phyloP scores from a whole-genome alignment of 2,329 filamentous ascomycete species.

The Gyromitra esculenta region DNA sequence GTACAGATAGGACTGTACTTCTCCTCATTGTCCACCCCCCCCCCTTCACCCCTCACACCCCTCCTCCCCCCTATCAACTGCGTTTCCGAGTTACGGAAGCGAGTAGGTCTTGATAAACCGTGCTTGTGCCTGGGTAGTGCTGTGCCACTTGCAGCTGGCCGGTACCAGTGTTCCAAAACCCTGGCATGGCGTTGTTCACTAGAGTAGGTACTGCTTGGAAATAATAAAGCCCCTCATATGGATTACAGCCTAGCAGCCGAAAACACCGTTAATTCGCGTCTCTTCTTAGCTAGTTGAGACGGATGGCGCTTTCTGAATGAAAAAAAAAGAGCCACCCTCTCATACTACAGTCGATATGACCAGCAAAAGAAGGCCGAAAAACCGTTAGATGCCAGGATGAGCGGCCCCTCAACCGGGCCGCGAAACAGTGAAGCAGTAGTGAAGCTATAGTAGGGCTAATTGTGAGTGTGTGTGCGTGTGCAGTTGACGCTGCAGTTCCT shows the following conservation, averaged over 20 bases:
- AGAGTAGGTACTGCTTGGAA: constrained; percentile 8
- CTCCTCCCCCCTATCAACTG: constrained; percentile 28
- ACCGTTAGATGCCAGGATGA: constrained; percentile 16
- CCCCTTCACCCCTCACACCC: constrained; percentile 15
- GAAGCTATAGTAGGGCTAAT: too few species aligned
- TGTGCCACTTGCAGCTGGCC: constrained; percentile 22
- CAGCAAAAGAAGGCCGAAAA: background rate
- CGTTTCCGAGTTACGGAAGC: constrained; percentile 35
- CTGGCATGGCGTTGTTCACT: constrained; percentile 1
- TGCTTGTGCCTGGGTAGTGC: constrained; percentile 22
- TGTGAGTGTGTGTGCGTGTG: background rate
- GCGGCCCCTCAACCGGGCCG: constrained; percentile 13
- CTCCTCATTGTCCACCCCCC: constrained; percentile 11
- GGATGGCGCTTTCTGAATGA: background rate
- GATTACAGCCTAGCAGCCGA: background rate
- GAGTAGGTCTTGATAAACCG: constrained; percentile 31
- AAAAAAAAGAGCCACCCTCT: background rate
- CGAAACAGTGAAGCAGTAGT: background rate
- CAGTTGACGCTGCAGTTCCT: constrained; percentile 10
- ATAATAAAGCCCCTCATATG: constrained; percentile 40
- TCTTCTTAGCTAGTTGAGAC: background rate
- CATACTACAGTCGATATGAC: background rate
- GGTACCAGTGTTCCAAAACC: constrained; percentile 26
- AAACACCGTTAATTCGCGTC: background rate
- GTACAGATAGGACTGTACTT: constrained; percentile 35